Conservation (phyloP, 2,329 filamentous ascomycete genomes). For the Pseudogymnoascus pannorum region DNA sequence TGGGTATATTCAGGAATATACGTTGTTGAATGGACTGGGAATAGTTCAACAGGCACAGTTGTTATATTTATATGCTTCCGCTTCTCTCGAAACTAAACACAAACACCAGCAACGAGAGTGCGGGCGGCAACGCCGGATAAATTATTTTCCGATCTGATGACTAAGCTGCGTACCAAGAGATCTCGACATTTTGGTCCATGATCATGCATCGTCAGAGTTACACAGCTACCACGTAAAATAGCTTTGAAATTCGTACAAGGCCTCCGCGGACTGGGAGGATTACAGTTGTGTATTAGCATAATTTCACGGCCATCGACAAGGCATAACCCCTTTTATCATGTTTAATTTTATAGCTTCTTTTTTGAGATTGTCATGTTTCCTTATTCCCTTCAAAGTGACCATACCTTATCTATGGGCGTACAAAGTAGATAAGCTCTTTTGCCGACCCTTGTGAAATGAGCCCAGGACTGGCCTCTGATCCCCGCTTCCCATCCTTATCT, state of each 20-base stretch:
- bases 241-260: not conserved
- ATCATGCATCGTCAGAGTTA: conserved; percentile 4
- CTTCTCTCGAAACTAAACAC: conserved; percentile 11
- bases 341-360: not conserved
- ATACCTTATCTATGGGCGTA: conserved; percentile 2
- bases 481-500: conserved; percentile 9
- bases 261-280: not conserved
- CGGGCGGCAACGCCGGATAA: not conserved
- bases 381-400: conserved; percentile 1
- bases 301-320: not conserved
- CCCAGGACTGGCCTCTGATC: conserved; percentile 9
- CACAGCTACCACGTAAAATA: not conserved
- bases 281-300: not conserved
- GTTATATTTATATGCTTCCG: conserved; percentile 7
- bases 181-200: not conserved
- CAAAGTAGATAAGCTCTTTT: conserved; percentile 5
- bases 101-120: conserved; percentile 10
- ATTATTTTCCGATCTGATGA: not conserved
- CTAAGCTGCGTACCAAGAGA: not conserved
- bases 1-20: conserved; percentile 15
- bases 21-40: conserved; percentile 2
- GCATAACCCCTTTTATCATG: not conserved
- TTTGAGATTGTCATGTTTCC: not conserved
- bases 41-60: conserved; percentile 6
- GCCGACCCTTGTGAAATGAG: conserved; percentile 8